Evolutionary conservation across 371 early-diverging fungal species (phyloP).

Genomic region (Mortierella sp.): DNA sequence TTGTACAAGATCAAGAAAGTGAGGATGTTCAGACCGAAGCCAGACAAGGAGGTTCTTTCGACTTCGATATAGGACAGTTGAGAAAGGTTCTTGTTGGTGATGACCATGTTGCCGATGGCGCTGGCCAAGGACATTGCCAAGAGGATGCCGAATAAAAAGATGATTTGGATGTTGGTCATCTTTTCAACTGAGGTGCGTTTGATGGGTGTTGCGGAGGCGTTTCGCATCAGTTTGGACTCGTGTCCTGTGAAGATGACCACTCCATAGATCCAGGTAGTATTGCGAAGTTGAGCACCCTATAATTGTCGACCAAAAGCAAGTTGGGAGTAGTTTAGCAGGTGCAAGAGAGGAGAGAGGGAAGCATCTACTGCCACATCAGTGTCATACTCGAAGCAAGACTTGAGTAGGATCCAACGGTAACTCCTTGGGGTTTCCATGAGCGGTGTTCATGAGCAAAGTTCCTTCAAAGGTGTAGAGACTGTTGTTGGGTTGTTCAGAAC

Average conservation of each 20-base stretch:
- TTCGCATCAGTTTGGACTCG: constrained; percentile 84
- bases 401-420: constrained; percentile 49
- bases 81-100: constrained; percentile 43
- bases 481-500: constrained; percentile 68
- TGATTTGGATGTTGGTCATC: constrained; percentile 71
- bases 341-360: too few relatives aligned
- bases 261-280: constrained; percentile 80
- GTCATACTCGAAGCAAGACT: constrained; percentile 60
- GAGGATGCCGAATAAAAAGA: constrained; percentile 69
- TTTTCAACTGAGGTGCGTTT: too few relatives aligned
- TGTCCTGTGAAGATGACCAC: constrained; percentile 86
- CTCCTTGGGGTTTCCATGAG: constrained; percentile 50
- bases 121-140: constrained; percentile 61
- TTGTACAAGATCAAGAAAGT: constrained; percentile 79
- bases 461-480: constrained; percentile 77
- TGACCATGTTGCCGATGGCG: constrained; percentile 57
- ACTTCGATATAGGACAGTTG: constrained; percentile 64
- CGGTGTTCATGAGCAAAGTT: constrained; percentile 35
- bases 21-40: too few relatives aligned
- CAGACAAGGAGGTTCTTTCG: too few relatives aligned
- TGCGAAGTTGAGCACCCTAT: constrained; percentile 80
- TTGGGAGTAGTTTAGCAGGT: too few relatives aligned
- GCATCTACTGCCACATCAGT: too few relatives aligned
- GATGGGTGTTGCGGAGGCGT: constrained; percentile 70
- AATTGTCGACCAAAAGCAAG: too few relatives aligned